A percentile compares a stretch with the other conserved stretches of the same genome.
Evolutionary conservation across 75 land plant genomes (phyloP).

Genomic region (Pinus taeda): DNA sequence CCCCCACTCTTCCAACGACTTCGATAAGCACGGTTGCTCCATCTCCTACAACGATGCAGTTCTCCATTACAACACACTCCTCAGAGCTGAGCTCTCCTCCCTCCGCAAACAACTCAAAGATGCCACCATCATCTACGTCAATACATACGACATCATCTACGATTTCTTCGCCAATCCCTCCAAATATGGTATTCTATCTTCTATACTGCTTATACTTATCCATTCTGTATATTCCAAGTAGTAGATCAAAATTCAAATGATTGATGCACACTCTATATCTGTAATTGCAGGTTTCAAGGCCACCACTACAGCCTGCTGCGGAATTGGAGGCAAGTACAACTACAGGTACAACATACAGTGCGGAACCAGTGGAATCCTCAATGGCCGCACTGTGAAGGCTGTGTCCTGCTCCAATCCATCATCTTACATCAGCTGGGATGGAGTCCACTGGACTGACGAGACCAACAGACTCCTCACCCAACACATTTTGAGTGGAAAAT

Average conservation of each 20-base stretch:
- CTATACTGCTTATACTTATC: too few species aligned
- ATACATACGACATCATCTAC: slow-evolving; percentile 57
- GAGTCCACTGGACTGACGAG: slow-evolving; percentile 75
- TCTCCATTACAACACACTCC: slow-evolving; percentile 44
- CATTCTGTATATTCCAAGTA: too few species aligned
- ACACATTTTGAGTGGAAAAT: slow-evolving; percentile 46
- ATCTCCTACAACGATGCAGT: slow-evolving; percentile 45
- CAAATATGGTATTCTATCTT: slow-evolving; percentile 32
- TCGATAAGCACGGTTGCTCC: slow-evolving; percentile 59
- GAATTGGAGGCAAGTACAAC: slow-evolving; percentile 68
- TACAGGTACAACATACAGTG: slow-evolving; percentile 48
- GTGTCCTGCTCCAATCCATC: slow-evolving; percentile 62
- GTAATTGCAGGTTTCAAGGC: slow-evolving; percentile 45
- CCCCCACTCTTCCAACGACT: slow-evolving; percentile 22
- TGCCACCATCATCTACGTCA: slow-evolving; percentile 42
- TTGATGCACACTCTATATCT: too few species aligned
- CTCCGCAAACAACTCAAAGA: slow-evolving; percentile 34
- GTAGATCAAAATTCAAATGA: too few species aligned
- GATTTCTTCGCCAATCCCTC: slow-evolving; percentile 36
- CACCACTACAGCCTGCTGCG: slow-evolving; percentile 56
- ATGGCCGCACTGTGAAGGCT: slow-evolving; percentile 40
- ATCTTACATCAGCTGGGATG: slow-evolving; percentile 86
- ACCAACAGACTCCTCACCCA: slow-evolving; percentile 50
- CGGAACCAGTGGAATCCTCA: slow-evolving; percentile 39
- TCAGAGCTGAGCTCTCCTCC: slow-evolving; percentile 25